Conservation (phyloP, 2,329 filamentous ascomycete genomes). For the Penicillium olsonii region DNA sequence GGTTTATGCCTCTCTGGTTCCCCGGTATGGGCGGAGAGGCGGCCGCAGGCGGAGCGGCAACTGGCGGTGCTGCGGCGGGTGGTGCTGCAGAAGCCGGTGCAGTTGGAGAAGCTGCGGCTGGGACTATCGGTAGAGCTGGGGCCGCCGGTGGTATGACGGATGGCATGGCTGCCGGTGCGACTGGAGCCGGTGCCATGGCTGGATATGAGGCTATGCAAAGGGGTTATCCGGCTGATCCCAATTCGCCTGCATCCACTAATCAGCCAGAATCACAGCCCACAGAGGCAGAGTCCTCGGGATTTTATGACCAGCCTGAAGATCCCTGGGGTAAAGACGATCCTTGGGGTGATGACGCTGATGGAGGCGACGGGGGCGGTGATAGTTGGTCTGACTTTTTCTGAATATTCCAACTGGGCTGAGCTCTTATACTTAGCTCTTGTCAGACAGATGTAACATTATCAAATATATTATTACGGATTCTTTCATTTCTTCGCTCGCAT, state of each 20-base stretch:
- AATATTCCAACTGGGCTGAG: neutral
- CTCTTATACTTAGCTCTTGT: too few relatives aligned
- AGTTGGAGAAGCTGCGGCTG: slow-evolving; percentile 40
- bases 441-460: neutral
- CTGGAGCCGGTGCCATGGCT: slow-evolving; percentile 61
- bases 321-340: slow-evolving; percentile 22
- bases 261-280: slow-evolving; percentile 14
- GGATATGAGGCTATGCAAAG: slow-evolving; percentile 65
- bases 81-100: slow-evolving; percentile 42
- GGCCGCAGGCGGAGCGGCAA: slow-evolving; percentile 40
- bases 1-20: slow-evolving; percentile 57
- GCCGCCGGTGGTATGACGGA: slow-evolving; percentile 43
- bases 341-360: slow-evolving; percentile 17
- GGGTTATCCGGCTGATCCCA: slow-evolving; percentile 41
- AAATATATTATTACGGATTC: too few relatives aligned
- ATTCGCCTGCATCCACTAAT: slow-evolving; percentile 17
- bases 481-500: too few relatives aligned
- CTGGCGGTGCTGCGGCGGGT: slow-evolving; percentile 40
- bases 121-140: slow-evolving; percentile 34
- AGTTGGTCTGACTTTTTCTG: slow-evolving; percentile 32
- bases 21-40: slow-evolving; percentile 46
- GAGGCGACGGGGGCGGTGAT: slow-evolving; percentile 26
- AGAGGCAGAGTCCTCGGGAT: slow-evolving; percentile 19
- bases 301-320: slow-evolving; percentile 28
- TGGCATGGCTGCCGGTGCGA: slow-evolving; percentile 47